A percentile compares a stretch with the other conserved stretches of the same genome.
These are phyloP conservation scores for Neopestalotiopsis rosae DNA, from an alignment of 2,329 filamentous ascomycete species.

Conservation along the genomic window DNA sequence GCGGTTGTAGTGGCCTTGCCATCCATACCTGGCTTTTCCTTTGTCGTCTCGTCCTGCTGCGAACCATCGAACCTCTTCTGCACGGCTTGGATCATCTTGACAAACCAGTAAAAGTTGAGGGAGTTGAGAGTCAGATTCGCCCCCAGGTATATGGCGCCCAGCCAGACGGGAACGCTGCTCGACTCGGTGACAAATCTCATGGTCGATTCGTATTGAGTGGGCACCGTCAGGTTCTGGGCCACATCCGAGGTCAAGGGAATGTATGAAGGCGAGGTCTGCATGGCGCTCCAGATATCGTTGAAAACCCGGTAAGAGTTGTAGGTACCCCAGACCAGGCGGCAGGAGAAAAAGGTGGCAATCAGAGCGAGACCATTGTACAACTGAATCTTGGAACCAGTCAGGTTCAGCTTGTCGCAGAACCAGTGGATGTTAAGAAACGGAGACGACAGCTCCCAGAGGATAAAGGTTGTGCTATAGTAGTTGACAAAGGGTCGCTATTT, in stretches of 20 bases:
- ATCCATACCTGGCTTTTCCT: slow-evolving; percentile 29
- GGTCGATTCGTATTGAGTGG: slow-evolving; percentile 43
- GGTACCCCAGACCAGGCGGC: slow-evolving; percentile 79
- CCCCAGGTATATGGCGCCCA: slow-evolving; percentile 69
- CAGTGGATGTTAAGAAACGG: slow-evolving; percentile 89
- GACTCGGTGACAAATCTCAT: slow-evolving; percentile 56
- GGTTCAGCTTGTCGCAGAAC: slow-evolving; percentile 86
- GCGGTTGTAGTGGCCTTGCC: slow-evolving; percentile 37
- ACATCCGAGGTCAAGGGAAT: slow-evolving; percentile 38
- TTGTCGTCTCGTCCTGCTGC: slow-evolving; percentile 32
- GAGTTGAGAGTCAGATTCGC: slow-evolving; percentile 76
- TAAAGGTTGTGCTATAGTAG: slow-evolving; percentile 81
- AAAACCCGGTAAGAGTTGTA: slow-evolving; percentile 74
- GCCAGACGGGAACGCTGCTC: slow-evolving; percentile 69
- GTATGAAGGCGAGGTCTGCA: slow-evolving; percentile 49
- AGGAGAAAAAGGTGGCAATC: slow-evolving; percentile 75
- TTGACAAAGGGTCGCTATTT: slow-evolving; percentile 80
- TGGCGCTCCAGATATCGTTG: slow-evolving; percentile 68
- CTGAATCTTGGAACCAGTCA: slow-evolving; percentile 77
- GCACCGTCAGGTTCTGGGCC: slow-evolving; percentile 38
- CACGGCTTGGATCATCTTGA: slow-evolving; percentile 83
- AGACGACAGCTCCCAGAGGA: slow-evolving; percentile 86
- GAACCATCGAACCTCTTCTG: slow-evolving; percentile 73
- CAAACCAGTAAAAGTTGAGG: slow-evolving; percentile 85
- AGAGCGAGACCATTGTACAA: slow-evolving; percentile 79